phyloP scores from a whole-genome alignment of 106 monocot genomes.

The Allium sativum region DNA sequence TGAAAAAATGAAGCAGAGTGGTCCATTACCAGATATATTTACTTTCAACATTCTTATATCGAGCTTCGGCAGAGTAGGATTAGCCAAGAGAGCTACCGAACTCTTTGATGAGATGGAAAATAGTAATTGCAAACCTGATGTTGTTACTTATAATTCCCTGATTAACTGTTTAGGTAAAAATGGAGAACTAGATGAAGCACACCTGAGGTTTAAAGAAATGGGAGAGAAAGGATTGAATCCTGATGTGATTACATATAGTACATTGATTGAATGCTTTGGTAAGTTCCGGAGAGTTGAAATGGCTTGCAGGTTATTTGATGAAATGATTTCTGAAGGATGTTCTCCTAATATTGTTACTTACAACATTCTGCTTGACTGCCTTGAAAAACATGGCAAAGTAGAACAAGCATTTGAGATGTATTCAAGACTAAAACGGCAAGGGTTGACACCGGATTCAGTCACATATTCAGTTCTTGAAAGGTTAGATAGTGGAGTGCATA shows the following conservation, averaged over 20 bases:
- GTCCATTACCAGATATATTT: conserved; percentile 61
- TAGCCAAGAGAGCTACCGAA: conserved; percentile 43
- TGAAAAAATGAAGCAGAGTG: conserved; percentile 66
- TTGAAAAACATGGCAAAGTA: conserved; percentile 65
- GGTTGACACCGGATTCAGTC: conserved; percentile 76
- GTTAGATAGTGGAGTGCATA: conserved; percentile 43
- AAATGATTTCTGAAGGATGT: conserved; percentile 78
- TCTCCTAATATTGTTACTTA: conserved; percentile 92
- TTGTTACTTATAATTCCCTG: conserved; percentile 87
- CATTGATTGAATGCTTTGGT: conserved; percentile 96
- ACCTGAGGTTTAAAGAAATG: conserved; percentile 89
- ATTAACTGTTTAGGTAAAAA: conserved; percentile 86
- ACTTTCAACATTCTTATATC: conserved; percentile 94
- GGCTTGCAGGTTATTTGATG: conserved; percentile 86
- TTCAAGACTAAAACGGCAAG: conserved; percentile 56
- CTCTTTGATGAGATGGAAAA: conserved; percentile 85
- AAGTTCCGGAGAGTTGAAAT: conserved; percentile 75
- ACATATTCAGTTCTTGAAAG: conserved; percentile 74
- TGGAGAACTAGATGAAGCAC: conserved; percentile 92
- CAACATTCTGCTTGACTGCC: conserved; percentile 90
- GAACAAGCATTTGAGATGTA: conserved; percentile 61
- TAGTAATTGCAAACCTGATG: conserved; percentile 71
- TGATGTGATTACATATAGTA: conserved; percentile 91
- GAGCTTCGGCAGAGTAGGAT: conserved; percentile 68
- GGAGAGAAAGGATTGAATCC: conserved; percentile 84